Percentiles rank a stretch among this genome's conserved stretches.
phyloP scores from a whole-genome alignment of 352 stramenopile genomes.

The Pythium aristosporum region DNA sequence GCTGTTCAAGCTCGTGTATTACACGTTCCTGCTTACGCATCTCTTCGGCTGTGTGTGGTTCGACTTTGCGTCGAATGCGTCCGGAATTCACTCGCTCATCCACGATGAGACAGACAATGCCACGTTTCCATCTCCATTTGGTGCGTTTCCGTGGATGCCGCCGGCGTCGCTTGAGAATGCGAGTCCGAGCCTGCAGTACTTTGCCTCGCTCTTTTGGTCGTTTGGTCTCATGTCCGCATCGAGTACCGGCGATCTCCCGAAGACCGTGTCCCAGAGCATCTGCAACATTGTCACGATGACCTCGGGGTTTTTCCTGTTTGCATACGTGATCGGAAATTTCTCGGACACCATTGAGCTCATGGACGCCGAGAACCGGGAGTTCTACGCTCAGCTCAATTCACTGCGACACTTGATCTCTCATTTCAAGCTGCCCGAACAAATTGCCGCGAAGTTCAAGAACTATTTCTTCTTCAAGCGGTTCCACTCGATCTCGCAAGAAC shows the following conservation, averaged over 20 bases:
- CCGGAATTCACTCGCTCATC: slow-evolving; percentile 19
- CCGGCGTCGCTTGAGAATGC: slow-evolving; percentile 32
- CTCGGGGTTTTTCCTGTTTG: slow-evolving; percentile 66
- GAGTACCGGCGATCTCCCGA: slow-evolving; percentile 48
- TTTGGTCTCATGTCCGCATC: slow-evolving; percentile 70
- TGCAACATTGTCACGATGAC: slow-evolving; percentile 65
- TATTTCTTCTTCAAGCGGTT: slow-evolving; percentile 77
- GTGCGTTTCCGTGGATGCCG: slow-evolving; percentile 34
- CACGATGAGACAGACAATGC: slow-evolving; percentile 5
- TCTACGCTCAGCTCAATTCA: slow-evolving; percentile 52
- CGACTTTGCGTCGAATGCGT: slow-evolving; percentile 43
- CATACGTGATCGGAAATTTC: slow-evolving; percentile 76
- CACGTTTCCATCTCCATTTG: slow-evolving; percentile 15
- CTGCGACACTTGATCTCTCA: slow-evolving; percentile 53
- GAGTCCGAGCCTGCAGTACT: slow-evolving; percentile 45
- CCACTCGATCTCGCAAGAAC: slow-evolving; percentile 73
- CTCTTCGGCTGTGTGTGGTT: slow-evolving; percentile 64
- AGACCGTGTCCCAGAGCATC: slow-evolving; percentile 47
- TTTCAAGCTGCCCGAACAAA: slow-evolving; percentile 43
- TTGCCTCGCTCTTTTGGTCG: slow-evolving; percentile 62
- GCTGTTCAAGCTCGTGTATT: slow-evolving; percentile 76
- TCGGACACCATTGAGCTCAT: slow-evolving; percentile 66
- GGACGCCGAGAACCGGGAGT: slow-evolving; percentile 66
- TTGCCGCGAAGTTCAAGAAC: slow-evolving; percentile 55
- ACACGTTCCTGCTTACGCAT: slow-evolving; percentile 63